Evolutionary conservation across 345 rosid genomes (phyloP), one percentile per base, ranked within the genome.

Genomic region (Clarkia xantiana): DNA sequence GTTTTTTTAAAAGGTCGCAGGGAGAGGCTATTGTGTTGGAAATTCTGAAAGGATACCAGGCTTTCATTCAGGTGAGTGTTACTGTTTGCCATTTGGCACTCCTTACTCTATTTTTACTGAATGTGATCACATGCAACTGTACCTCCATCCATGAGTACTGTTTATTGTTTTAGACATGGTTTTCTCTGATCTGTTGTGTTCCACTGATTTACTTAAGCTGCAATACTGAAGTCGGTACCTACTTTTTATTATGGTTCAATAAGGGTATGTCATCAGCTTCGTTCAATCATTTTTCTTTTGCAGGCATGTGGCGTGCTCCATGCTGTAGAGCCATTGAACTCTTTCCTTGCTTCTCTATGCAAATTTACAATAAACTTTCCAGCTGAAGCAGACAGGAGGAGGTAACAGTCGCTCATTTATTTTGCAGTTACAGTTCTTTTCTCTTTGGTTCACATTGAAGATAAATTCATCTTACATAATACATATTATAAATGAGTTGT

Each of bases 231-330:
- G 42, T 18, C 18, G 10, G 13, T 11, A 29, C 45, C 9, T 7
- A 7, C 13, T 34, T 39, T 18, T 16, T 12, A 3, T 45, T 44
- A 51, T 44, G 41, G 14, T 36, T 29, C 36, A 29, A 29, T 29
- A 22, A 22, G 5, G 2, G 2, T 22, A 22, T 22, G 5, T 22
- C 25, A 2, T 22, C 5, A 22, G 25, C 36, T 44, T 55, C 18
- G 20, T 38, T 20, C 49, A 65, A 57, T 44, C 53, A 14, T n/a
- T 60, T 58, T 51, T 49, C 23, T 58, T 62, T 49, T 46, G 53
- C 81, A 91, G 98, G 98, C 98, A 47, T 91, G 96, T 74, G 98
- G 98, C 51, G 87, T 91, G 63, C 93, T 91, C 67, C 94, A 69
- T 75, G 93, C 94, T 56, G 72, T 86, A 52, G 96, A 91, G 66